Evolutionary conservation across 2,329 filamentous ascomycete genomes (phyloP), one percentile per base, ranked within the genome.

Genomic region (Lasiodiplodia citricola): DNA sequence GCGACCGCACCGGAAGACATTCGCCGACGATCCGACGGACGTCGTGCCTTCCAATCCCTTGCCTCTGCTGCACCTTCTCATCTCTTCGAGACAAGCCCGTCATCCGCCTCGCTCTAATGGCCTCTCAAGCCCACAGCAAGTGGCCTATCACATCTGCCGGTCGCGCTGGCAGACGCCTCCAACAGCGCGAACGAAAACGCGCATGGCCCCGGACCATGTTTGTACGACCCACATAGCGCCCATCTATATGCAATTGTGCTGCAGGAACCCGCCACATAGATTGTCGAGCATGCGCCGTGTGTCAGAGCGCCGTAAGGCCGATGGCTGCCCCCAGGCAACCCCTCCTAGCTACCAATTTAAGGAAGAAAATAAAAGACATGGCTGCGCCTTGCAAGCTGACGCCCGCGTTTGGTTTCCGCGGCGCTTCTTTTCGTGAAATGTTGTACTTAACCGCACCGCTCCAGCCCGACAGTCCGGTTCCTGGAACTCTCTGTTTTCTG

Each of bases 261-360:
- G 60, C 47, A 64, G 60, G 60, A 64, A 64, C 60, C 47, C 60
- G 60, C 21, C 47, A 37, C 47, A 38, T 18, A 52, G 60, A 64
- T 52, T 38, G 60, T 52, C 47, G 60, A 64, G 60, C 60, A 64
- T 64, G 60, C 47, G 60, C 60, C 51, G 60, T 31, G 60, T 64
- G 28, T 52, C 60, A 64, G 60, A 52, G 60, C 60, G 60, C 60
- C 60, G 52, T 41, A 52, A 41, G 60, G 47, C 60, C 4, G 28
- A 21, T n/a, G 10, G 14, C n/a, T n/a, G 31, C 60, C 28, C 37
- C 47, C 47, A 38, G 52, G 51, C 51, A 64, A 54, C 8, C 60
- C 37, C 60, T 50, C 28, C 14, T 52, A 41, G 47, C 60, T 64
- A 38, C 60, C 60, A 64, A 64, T 52, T 14, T 52, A 52, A 64